Percentiles rank a stretch among this genome's conserved stretches.
Conservation (phyloP, 768 basidiomycete genomes). For the Pleurotus platypus region DNA sequence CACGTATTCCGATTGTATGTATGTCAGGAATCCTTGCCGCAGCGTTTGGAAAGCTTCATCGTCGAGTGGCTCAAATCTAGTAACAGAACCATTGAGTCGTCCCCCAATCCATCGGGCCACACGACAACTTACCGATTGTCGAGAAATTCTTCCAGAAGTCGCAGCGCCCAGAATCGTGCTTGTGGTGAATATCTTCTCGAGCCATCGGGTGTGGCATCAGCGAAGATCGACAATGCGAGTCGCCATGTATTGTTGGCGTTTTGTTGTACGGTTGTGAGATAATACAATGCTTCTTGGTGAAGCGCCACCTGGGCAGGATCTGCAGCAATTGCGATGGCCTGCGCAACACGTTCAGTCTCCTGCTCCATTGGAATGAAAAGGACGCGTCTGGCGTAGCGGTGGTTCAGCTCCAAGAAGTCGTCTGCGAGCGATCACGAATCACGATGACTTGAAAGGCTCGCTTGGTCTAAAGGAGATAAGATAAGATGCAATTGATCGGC, state of each 20-base stretch:
- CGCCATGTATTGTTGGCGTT: slow-evolving; percentile 78
- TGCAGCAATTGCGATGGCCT: slow-evolving; percentile 86
- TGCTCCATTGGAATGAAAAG: slow-evolving; percentile 51
- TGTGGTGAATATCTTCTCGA: slow-evolving; percentile 64
- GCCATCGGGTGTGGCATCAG: slow-evolving; percentile 58
- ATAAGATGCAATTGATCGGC: slow-evolving; percentile 1
- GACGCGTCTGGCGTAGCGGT: background rate
- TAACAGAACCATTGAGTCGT: slow-evolving; percentile 17
- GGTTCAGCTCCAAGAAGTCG: background rate
- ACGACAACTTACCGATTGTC: slow-evolving; percentile 70
- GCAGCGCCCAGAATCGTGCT: slow-evolving; percentile 76
- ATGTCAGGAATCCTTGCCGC: slow-evolving; percentile 74
- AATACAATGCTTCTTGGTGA: slow-evolving; percentile 85
- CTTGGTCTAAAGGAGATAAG: background rate
- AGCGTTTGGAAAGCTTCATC: slow-evolving; percentile 66
- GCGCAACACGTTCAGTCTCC: slow-evolving; percentile 72
- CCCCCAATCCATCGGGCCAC: background rate
- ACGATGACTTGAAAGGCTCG: background rate
- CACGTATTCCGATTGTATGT: slow-evolving; percentile 87
- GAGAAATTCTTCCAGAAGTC: slow-evolving; percentile 78
- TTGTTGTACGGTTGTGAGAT: slow-evolving; percentile 72
- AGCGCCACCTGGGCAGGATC: slow-evolving; percentile 68
- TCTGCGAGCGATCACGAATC: background rate
- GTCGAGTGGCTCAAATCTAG: slow-evolving; percentile 64
- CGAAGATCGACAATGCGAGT: slow-evolving; percentile 73